phyloP scores from a whole-genome alignment of 1,139 yeast genomes.

The Pneumocystis carinii region DNA sequence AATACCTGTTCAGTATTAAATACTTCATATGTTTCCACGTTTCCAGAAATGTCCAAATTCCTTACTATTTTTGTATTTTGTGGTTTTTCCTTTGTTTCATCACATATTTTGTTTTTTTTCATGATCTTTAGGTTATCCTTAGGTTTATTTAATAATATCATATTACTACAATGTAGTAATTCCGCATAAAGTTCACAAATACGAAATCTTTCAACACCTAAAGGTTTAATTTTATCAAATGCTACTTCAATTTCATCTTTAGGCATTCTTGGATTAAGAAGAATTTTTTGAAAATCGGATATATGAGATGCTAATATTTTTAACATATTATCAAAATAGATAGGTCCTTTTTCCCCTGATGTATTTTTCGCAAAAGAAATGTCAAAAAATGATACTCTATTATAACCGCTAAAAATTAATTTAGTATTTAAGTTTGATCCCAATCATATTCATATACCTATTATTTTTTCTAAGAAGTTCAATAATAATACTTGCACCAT shows the following conservation, averaged over 20 bases:
- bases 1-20: not conserved
- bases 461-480: constrained; percentile 91
- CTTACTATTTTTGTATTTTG: not conserved
- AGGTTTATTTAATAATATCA: constrained; percentile 80
- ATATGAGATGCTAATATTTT: constrained; percentile 65
- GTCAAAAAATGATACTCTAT: constrained; percentile 19
- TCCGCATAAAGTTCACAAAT: constrained; percentile 93
- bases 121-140: constrained; percentile 65
- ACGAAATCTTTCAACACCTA: constrained; percentile 90
- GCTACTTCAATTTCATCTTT: constrained; percentile 43
- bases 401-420: constrained; percentile 68
- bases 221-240: constrained; percentile 64
- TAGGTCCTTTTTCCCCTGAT: constrained; percentile 88
- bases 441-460: constrained; percentile 46
- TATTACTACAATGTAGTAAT: constrained; percentile 85
- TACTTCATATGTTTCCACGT: not conserved
- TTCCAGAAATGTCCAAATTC: not conserved
- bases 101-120: constrained; percentile 60
- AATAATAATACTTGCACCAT: constrained; percentile 90
- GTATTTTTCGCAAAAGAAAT: constrained; percentile 29
- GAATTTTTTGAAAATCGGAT: constrained; percentile 48
- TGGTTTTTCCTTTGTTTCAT: constrained; percentile 21
- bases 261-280: constrained; percentile 26
- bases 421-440: constrained; percentile 76
- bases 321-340: constrained; percentile 76